A percentile compares a stretch with the other conserved stretches of the same genome.
Evolutionary conservation across 768 basidiomycete species (phyloP).

Genomic region (Austroboletus festivus): DNA sequence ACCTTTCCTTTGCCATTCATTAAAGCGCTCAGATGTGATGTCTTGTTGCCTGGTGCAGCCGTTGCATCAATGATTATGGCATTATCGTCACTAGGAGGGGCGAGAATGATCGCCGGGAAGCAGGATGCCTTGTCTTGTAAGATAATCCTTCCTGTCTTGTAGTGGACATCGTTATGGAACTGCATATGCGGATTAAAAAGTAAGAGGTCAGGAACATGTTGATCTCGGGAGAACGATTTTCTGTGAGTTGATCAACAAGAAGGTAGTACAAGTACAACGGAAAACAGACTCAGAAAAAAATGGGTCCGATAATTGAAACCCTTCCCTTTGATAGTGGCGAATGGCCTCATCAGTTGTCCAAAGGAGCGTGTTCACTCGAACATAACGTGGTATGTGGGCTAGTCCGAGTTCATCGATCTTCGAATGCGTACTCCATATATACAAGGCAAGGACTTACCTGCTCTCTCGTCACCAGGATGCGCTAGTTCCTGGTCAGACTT

Average conservation of each 20-base stretch:
- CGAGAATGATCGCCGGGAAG: conserved; percentile 87
- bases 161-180: conserved; percentile 70
- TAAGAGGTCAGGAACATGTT: conserved; percentile 80
- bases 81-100: conserved; percentile 53
- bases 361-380: conserved; percentile 72
- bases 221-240: conserved; percentile 66
- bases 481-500: conserved; percentile 64
- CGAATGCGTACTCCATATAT: background rate
- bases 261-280: background rate
- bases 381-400: conserved; percentile 81
- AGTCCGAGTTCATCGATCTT: conserved; percentile 1
- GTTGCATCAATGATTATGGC: conserved; percentile 86
- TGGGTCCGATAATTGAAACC: conserved; percentile 53
- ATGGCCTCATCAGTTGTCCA: conserved; percentile 69
- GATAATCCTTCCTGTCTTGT: conserved; percentile 78
- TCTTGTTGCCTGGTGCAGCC: conserved; percentile 97
- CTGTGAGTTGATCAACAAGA: conserved; percentile 31
- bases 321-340: conserved; percentile 49
- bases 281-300: conserved; percentile 47
- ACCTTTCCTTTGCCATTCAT: conserved; percentile 85
- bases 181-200: conserved; percentile 65
- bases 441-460: conserved; percentile 44
- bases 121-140: conserved; percentile 98
- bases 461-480: conserved; percentile 54
- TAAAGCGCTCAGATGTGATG: conserved; percentile 86